Percentiles rank a stretch among this genome's conserved stretches.
phyloP scores from a whole-genome alignment of 371 early-diverging fungal genomes.

The Mortierella sp. region DNA sequence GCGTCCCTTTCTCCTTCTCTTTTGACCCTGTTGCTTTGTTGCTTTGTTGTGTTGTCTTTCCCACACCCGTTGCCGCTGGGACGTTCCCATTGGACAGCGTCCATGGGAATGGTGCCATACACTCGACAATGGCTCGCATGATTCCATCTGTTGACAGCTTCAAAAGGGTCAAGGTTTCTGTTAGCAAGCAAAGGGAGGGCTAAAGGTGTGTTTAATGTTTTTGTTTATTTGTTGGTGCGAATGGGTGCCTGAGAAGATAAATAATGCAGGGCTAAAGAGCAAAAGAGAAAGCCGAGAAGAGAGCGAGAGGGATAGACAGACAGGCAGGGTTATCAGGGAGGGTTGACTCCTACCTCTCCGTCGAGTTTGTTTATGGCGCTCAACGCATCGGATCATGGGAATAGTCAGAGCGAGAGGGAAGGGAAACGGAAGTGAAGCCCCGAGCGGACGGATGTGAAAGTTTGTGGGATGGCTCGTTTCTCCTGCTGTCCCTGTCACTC shows the following conservation, averaged over 20 bases:
- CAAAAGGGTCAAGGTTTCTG: neutral
- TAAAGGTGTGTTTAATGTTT: neutral
- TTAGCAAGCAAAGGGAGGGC: neutral
- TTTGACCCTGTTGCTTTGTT: no score
- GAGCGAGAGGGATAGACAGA: neutral
- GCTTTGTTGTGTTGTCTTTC: neutral
- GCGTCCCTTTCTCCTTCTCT: neutral
- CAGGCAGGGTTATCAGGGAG: neutral
- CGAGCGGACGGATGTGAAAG: neutral
- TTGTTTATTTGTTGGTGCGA: neutral
- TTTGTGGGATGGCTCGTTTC: neutral
- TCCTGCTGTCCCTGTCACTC: neutral
- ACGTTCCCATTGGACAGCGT: neutral
- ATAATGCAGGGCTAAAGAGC: neutral
- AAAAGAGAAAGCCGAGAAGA: neutral
- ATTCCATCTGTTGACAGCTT: neutral
- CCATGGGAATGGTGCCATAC: neutral
- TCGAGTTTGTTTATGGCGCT: neutral
- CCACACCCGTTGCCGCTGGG: slow-evolving; percentile 2
- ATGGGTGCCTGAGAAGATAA: no score
- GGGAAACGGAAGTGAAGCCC: neutral
- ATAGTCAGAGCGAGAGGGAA: neutral
- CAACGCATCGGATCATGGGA: neutral
- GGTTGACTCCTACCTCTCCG: neutral
- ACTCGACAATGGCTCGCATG: neutral